Conservation (phyloP, 257 asterid species). For the Solanum appendiculatum region DNA sequence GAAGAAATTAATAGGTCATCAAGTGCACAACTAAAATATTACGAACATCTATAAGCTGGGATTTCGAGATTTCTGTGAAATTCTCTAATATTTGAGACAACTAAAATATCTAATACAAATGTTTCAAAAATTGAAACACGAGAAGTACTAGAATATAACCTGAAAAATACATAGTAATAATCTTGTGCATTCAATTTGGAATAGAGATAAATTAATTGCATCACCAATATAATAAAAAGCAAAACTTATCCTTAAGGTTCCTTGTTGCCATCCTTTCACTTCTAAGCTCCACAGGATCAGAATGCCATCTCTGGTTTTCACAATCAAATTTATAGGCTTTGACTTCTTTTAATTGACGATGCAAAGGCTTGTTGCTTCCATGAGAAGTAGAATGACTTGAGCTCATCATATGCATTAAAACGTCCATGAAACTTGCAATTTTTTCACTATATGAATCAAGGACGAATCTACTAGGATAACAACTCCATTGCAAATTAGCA, state of each 20-base stretch:
- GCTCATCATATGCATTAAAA: background rate
- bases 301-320: background rate
- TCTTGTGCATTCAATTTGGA: background rate
- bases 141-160: no score
- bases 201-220: background rate
- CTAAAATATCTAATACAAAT: no score
- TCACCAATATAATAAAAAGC: background rate
- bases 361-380: background rate
- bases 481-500: background rate
- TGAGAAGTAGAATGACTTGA: background rate
- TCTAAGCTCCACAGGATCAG: background rate
- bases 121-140: no score
- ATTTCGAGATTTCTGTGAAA: no score
- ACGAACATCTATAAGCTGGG: no score
- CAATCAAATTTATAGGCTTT: background rate
- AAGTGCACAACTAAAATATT: no score
- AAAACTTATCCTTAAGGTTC: background rate
- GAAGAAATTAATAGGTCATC: no score
- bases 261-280: background rate
- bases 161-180: background rate
- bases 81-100: no score
- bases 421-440: background rate
- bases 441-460: background rate
- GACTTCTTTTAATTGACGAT: background rate
- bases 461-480: background rate